Evolutionary conservation across 2,329 filamentous ascomycete genomes (phyloP).

Genomic region (Westerdykella sp.): DNA sequence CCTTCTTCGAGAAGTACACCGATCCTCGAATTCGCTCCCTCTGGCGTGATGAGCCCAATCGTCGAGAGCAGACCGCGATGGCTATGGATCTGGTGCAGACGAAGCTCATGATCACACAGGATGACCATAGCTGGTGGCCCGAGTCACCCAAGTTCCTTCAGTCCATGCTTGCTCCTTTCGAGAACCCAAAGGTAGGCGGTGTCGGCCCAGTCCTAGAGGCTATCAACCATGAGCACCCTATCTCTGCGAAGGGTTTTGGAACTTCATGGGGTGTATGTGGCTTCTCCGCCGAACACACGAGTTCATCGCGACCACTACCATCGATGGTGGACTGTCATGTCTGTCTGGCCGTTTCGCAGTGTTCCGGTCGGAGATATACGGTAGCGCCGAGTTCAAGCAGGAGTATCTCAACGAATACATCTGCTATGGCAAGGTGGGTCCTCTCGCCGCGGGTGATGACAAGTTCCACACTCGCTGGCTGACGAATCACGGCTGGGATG

Average conservation of each 20-base stretch:
- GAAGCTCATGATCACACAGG: slow-evolving; percentile 42
- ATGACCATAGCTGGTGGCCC: slow-evolving; percentile 52
- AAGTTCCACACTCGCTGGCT: slow-evolving; percentile 55
- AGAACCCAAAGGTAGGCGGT: slow-evolving; percentile 7
- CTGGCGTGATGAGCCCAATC: slow-evolving; percentile 33
- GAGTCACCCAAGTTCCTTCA: slow-evolving; percentile 33
- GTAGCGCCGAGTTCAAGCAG: slow-evolving; percentile 8
- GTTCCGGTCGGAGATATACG: slow-evolving; percentile 13
- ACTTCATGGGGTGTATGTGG: slow-evolving; percentile 17
- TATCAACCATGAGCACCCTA: neutral
- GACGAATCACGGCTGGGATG: slow-evolving; percentile 46
- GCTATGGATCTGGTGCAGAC: slow-evolving; percentile 39
- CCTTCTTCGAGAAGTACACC: slow-evolving; percentile 34
- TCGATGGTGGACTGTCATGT: slow-evolving; percentile 21
- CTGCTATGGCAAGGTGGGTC: slow-evolving; percentile 39
- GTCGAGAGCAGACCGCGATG: slow-evolving; percentile 45
- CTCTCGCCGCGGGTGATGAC: slow-evolving; percentile 54
- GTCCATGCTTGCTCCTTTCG: slow-evolving; percentile 38
- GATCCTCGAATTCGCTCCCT: slow-evolving; percentile 16
- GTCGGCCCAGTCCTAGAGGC: slow-evolving; percentile 6
- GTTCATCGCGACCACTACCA: slow-evolving; percentile 14
- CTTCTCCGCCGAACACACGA: slow-evolving; percentile 20
- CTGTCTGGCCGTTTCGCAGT: slow-evolving; percentile 14
- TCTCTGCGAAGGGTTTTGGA: slow-evolving; percentile 11
- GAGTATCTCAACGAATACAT: slow-evolving; percentile 11